These are phyloP conservation scores for Aureobasidium sp. DNA, from an alignment of 2,329 filamentous ascomycete genomes.

Conservation along the genomic window DNA sequence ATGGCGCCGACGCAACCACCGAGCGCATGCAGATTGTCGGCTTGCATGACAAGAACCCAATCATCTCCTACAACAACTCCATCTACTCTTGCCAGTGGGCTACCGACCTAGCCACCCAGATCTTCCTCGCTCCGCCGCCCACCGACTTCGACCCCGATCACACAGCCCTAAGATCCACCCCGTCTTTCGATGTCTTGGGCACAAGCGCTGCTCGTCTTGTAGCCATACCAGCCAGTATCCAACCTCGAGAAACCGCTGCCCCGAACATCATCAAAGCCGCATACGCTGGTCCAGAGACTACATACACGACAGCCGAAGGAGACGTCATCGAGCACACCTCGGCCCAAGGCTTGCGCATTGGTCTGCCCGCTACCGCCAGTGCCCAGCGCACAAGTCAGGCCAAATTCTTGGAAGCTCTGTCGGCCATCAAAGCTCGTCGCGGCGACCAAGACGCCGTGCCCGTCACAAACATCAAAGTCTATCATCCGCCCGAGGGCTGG, in stretches of 20 bases:
- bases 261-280: background rate
- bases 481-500: conserved; percentile 19
- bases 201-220: conserved; percentile 63
- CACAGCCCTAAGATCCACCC: conserved; percentile 45
- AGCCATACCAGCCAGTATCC: conserved; percentile 56
- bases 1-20: conserved; percentile 15
- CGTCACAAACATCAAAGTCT: conserved; percentile 23
- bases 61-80: conserved; percentile 72
- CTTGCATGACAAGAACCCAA: conserved; percentile 66
- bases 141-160: conserved; percentile 36
- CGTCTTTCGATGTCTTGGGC: conserved; percentile 64
- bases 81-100: conserved; percentile 77
- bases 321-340: conserved; percentile 14
- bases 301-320: conserved; percentile 15
- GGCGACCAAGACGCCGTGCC: conserved; percentile 33
- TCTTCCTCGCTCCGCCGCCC: conserved; percentile 46
- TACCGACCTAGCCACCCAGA: conserved; percentile 74
- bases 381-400: conserved; percentile 22
- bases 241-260: conserved; percentile 21
- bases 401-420: conserved; percentile 35
- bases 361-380: conserved; percentile 15
- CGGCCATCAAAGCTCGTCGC: conserved; percentile 35
- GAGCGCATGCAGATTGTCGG: conserved; percentile 67
- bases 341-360: conserved; percentile 13
- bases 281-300: conserved; percentile 1